Evolutionary conservation across 2,329 filamentous ascomycete genomes (phyloP), one percentile per base, ranked within the genome.

Genomic region (Sporothrix curviconia): DNA sequence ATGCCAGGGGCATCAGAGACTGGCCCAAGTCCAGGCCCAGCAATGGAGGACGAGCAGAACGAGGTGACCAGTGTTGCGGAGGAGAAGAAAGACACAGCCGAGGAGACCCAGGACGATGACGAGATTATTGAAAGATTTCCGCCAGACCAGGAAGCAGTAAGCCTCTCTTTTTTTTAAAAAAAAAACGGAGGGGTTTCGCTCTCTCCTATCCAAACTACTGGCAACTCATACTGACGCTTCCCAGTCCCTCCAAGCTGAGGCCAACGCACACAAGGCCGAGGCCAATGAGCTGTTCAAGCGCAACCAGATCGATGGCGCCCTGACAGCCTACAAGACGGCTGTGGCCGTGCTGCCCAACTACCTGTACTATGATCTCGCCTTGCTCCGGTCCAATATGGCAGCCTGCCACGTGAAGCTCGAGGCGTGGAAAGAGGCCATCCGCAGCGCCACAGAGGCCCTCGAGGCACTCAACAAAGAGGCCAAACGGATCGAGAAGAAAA

Each of bases 381-480:
- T 97, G 9, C 78, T 97, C 6, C 84, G 86, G 59, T 91, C 88
- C 69, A 97, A 97, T 74, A 86, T 96, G 63, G 82, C 92, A 1
- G 92, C 92, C 9, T 96, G 91, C 68, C 84, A 96, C 65, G 71
- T 97, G 56, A 95, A 95, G 69, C 76, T 95, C 3, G 78, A 85
- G 60, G 86, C 92, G 60, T 96, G 91, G 89, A 90, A 92, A 64
- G 84, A 89, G 30, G 89, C 90, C 9, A 80, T 91, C 43, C 85
- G 86, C 50, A 79, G 82, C 9, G 91, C 92, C 1, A 88, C 84
- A 0, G 77, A 81, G 11, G 86, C 90, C 2, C 68, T 97, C 0
- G 86, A 92, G 11, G 78, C 81, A 0, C 73, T 97, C n/a, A 83
- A 87, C 60, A 78, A 80, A 28, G 66, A 92, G 64, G n/a, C 25